phyloP scores from a whole-genome alignment of 2,329 filamentous ascomycete genomes.

The Ophiostoma quercus region DNA sequence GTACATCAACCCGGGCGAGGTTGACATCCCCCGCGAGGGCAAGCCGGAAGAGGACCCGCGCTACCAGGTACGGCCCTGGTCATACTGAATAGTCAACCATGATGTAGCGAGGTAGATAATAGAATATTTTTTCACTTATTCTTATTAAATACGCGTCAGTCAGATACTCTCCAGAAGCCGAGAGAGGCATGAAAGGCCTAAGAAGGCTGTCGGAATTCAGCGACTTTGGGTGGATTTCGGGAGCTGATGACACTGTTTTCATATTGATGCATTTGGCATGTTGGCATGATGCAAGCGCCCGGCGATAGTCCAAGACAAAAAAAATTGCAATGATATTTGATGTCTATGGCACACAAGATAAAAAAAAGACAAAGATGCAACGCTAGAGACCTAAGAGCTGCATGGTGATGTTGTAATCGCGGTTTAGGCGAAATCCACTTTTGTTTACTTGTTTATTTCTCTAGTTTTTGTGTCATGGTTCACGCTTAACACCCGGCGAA shows the following conservation, averaged over 20 bases:
- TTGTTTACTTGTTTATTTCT: background rate
- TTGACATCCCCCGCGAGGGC: conserved; percentile 36
- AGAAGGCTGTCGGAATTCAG: too few species aligned
- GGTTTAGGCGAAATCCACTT: background rate
- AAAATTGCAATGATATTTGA: conserved; percentile 23
- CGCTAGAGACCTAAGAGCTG: background rate
- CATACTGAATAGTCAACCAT: conserved; percentile 28
- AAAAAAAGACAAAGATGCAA: conserved; percentile 15
- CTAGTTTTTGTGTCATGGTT: background rate
- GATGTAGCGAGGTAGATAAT: background rate
- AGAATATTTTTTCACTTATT: too few species aligned
- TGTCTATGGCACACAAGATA: conserved; percentile 29
- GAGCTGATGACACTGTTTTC: background rate
- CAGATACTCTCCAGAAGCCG: too few species aligned
- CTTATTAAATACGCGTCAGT: too few species aligned
- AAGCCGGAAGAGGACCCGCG: conserved; percentile 37
- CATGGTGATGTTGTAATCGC: background rate
- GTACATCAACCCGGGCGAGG: conserved; percentile 39
- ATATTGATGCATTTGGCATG: background rate
- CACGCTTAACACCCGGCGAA: background rate
- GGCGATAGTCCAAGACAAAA: background rate
- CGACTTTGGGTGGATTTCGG: too few species aligned
- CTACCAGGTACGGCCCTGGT: conserved; percentile 36
- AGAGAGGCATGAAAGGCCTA: background rate
- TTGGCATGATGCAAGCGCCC: background rate